Conservation (phyloP, 2,329 filamentous ascomycete genomes). For the Microcyclospora tardicrescens region DNA sequence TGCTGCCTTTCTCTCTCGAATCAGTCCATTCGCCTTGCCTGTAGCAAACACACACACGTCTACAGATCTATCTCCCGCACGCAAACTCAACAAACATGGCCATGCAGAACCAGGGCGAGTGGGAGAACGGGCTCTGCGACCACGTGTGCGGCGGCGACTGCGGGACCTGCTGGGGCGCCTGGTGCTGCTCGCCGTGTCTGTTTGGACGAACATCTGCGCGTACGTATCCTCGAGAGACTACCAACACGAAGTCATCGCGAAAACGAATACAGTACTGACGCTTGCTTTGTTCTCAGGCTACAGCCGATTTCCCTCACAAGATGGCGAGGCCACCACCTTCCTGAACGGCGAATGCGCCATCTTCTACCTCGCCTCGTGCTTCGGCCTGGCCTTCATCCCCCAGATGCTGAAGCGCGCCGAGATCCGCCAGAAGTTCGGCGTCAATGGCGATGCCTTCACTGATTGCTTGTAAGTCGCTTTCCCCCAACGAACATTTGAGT, state of each 20-base stretch:
- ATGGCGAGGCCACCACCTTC: background rate
- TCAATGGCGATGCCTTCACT: background rate
- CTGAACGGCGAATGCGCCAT: background rate
- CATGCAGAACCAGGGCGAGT: slow-evolving; percentile 1
- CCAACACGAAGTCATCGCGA: no score
- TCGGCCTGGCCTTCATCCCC: background rate
- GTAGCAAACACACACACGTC: no score
- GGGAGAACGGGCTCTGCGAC: slow-evolving; percentile 10
- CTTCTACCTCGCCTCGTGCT: background rate
- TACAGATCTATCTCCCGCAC: no score
- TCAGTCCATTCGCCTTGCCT: no score
- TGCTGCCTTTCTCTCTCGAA: no score
- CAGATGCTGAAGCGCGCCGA: background rate
- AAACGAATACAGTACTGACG: no score
- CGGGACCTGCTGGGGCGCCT: slow-evolving; percentile 3
- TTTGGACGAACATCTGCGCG: no score
- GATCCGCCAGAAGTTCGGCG: background rate
- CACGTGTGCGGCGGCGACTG: slow-evolving; percentile 10
- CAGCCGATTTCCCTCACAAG: no score
- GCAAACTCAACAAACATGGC: no score
- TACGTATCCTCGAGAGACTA: no score
- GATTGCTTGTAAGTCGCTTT: background rate
- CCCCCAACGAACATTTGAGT: background rate
- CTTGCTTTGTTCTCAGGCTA: no score
- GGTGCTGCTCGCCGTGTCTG: no score